A percentile compares a stretch with the other conserved stretches of the same genome.
Evolutionary conservation across 2,329 filamentous ascomycete genomes (phyloP).

Genomic region (Aspergillus neotritici): DNA sequence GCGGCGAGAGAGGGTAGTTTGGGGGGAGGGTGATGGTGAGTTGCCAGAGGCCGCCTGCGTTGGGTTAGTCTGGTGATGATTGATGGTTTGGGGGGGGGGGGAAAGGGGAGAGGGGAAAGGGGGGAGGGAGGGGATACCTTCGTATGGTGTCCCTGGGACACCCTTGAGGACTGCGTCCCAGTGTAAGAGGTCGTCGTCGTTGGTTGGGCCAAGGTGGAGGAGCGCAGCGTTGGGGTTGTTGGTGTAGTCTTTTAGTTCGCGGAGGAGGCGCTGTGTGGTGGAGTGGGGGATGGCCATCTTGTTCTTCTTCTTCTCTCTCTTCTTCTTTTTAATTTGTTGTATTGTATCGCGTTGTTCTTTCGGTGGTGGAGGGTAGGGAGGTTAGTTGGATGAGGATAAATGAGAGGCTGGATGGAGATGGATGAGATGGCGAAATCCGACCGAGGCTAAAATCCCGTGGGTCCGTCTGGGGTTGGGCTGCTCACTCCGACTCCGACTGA

Average conservation of each 20-base stretch:
- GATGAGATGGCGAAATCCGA: too few species aligned
- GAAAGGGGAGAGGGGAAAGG: not conserved
- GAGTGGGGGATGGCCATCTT: slow-evolving; percentile 8
- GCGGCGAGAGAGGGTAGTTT: slow-evolving; percentile 73
- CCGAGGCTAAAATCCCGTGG: too few species aligned
- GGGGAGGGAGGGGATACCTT: slow-evolving; percentile 41
- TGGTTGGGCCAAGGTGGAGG: slow-evolving; percentile 51
- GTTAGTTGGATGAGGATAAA: not conserved
- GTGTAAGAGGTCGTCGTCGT: slow-evolving; percentile 53
- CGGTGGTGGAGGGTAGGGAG: slow-evolving; percentile 1
- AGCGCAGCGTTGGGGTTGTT: slow-evolving; percentile 53
- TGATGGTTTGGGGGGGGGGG: slow-evolving; percentile 2
- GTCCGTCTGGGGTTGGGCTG: too few species aligned
- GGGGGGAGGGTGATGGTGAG: slow-evolving; percentile 69
- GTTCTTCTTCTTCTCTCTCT: too few species aligned
- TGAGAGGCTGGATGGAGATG: too few species aligned
- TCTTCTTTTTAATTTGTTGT: too few species aligned
- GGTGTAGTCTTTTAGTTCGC: slow-evolving; percentile 56
- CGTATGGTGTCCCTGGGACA: slow-evolving; percentile 54
- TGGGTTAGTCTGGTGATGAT: not conserved
- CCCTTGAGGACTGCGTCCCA: slow-evolving; percentile 59
- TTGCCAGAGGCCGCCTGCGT: slow-evolving; percentile 69
- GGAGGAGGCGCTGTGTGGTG: slow-evolving; percentile 55
- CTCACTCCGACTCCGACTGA: too few species aligned
- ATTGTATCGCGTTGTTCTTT: slow-evolving; percentile 1